Evolutionary conservation across 345 rosid genomes (phyloP), one percentile per base, ranked within the genome.

Genomic region (Brassica carinata): DNA sequence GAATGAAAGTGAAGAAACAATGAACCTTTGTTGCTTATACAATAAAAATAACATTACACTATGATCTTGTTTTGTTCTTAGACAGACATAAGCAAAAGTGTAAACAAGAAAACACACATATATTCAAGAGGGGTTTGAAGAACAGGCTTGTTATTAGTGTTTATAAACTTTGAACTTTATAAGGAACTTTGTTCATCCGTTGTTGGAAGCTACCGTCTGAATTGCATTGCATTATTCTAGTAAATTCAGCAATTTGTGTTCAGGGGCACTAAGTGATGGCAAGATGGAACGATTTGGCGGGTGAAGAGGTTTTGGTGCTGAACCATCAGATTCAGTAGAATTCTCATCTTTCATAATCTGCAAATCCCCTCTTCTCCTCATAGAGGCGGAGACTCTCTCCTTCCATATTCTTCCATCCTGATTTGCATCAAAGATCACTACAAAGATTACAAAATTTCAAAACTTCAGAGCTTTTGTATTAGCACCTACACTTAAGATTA

Each of bases 201-300:
- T 64, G 71, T 85, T 79, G 84, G 85, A 87, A 57, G 83, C 51
- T 85, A 78, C 89, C 82, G 31, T 81, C 87, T 65, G 88, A 84
- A 63, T 89, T 30, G 84, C 90, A 82, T 88, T 85, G 81, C 94
- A 93, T 75, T 94, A 97, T 80, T 94, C 93, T 0, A 94, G 92
- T 31, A 94, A 87, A 68, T 94, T 86, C 38, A 91, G 87, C 64
- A 94, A 84, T 86, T 90, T 80, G 82, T 94, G 92, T 73, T 94
- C 98, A n/a, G 95, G 98, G 7, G 98, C 98, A 77, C 98, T 92
- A 1, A 90, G 76, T 9, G 98, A 94, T 48, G 98, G 98, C 76
- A 90, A 85, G 73, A 94, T 94, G 30, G 75, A 45, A 67, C 94
- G 90, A 71, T 83, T 90, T 7, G 85, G 40, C 17, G 36, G 84